Base-by-base conservation (phyloP, 2,329 filamentous ascomycete genomes). In the Fusarium buharicum region DNA sequence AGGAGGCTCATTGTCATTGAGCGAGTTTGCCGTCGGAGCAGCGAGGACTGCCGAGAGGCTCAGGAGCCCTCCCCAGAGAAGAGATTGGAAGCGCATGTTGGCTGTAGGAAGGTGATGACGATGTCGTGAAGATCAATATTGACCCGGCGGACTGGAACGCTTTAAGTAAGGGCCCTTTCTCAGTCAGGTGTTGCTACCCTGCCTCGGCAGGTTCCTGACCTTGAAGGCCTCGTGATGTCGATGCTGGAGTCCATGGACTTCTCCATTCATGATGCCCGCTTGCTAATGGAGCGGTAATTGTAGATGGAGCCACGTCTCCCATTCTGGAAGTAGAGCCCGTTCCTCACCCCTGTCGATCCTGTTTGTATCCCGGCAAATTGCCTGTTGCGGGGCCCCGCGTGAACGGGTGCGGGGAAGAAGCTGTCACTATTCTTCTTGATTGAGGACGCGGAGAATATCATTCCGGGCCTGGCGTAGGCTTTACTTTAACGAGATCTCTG, bases 41-140 rank as follows among this genome's bases (percentile, higher is more conserved):
- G 58, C 58, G 9, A 64, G 30, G 17, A 65, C 61, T n/a, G 36
- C 33, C 10, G 61, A 56, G 33, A 64, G 61, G 22, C 61, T 41
- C n/a, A 65, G 36, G 27, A 64, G 61, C 7, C 61, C 61, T 53
- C 55, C 61, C 56, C 62, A 47, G 18, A 64, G 27, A 11, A 64
- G 22, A 20, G 61, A 49, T 41, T 62, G 57, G 36, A 64, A 40
- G 16, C 34, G 61, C 61, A 64, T 64, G 14, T 3, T 62, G 30
- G 0, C 16, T 18, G 6, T 20, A 16, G 22, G 38, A 31, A 44
- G 33, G 12, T 33, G 45, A 4, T 7, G 22, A 43, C 13, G 18
- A 11, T 40, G 28, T 16, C 20, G n/a, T 28, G 24, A 24, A 31
- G 28, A n/a, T 24, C 28, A 11, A 24, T 4, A 6, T 16, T 5